These are phyloP conservation scores for Sclerotiophoma versabilis DNA, from an alignment of 2,329 filamentous ascomycete genomes.

Conservation along the genomic window DNA sequence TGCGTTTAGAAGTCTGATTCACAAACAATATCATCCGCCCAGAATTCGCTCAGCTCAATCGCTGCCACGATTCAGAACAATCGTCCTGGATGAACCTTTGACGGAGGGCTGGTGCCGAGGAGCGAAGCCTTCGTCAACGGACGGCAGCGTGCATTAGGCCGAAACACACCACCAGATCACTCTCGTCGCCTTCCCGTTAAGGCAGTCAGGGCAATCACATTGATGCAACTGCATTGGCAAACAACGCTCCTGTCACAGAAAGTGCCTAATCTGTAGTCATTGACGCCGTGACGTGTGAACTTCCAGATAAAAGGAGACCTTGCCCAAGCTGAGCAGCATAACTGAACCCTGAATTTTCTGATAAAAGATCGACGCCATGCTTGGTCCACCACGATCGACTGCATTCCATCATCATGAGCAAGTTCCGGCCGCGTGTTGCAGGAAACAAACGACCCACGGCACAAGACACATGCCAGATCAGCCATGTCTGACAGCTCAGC, in stretches of 20 bases:
- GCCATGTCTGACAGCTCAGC: conserved; percentile 19
- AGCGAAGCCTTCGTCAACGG: conserved; percentile 12
- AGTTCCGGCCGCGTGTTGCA: neutral
- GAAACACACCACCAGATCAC: conserved; percentile 25
- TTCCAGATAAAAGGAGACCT: too few relatives aligned
- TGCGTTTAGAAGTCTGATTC: conserved; percentile 1
- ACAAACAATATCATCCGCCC: neutral
- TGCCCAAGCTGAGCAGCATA: too few relatives aligned
- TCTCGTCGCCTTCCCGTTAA: conserved; percentile 11
- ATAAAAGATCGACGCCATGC: conserved; percentile 4
- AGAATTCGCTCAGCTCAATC: neutral
- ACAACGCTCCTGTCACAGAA: neutral
- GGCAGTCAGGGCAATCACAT: neutral
- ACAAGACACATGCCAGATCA: conserved; percentile 10
- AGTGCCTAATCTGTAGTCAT: neutral
- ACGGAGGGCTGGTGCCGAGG: conserved; percentile 10
- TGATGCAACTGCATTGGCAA: neutral
- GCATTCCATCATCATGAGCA: conserved; percentile 9
- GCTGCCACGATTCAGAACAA: neutral
- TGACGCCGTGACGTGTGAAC: neutral
- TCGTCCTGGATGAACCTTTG: neutral
- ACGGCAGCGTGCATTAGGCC: conserved; percentile 22
- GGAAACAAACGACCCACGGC: neutral
- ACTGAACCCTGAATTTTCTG: neutral
- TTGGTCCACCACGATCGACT: neutral